Base-by-base conservation (phyloP, 2,329 filamentous ascomycete species). In the Zymoseptoria pseudotritici region DNA sequence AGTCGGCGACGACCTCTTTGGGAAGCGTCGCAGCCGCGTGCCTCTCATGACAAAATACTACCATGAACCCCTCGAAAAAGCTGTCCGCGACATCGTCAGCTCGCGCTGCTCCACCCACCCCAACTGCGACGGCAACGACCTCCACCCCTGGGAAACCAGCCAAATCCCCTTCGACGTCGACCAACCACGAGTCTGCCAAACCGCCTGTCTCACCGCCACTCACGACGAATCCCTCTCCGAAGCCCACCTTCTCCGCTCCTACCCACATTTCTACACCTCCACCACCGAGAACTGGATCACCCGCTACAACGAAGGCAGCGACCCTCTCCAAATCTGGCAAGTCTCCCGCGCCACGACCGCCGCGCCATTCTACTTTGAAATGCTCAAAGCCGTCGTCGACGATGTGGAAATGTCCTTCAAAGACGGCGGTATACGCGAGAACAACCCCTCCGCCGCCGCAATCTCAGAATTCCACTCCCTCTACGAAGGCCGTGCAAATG, bases 331-430 rank as follows among this genome's bases (percentile, higher is more conserved):
- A 1, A 81, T 83, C 50, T 83, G 79, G 75, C 70, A 81, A 67
- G 80, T 81, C 0, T 80, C 78, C 0, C 69, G 80, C 7, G 81
- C 80, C 1, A 82, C 80, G 0, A 79, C 77, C 1, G 81, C 81
- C 2, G 80, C 80, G 0, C 80, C 80, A 0, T 80, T 80, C 66
- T 80, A 79, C 67, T 80, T 81, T 69, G 75, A 79, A 53, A 77
- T 79, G 72, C 72, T 81, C 9, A 72, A 76, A 58, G 76, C 77
- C 5, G 74, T 78, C 29, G 67, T 80, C 36, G 71, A 72, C n/a
- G 73, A 73, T 21, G 71, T 72, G 50, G 68, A 71, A 54, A 68
- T 67, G 53, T 74, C 73, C 9, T 80, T 80, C 73, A 80, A 80
- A 66, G 78, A 80, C 59, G 78, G 78, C 29, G 78, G 78, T 21